phyloP scores from a whole-genome alignment of 2,329 filamentous ascomycete genomes.

The Albophoma yamanashiensis region DNA sequence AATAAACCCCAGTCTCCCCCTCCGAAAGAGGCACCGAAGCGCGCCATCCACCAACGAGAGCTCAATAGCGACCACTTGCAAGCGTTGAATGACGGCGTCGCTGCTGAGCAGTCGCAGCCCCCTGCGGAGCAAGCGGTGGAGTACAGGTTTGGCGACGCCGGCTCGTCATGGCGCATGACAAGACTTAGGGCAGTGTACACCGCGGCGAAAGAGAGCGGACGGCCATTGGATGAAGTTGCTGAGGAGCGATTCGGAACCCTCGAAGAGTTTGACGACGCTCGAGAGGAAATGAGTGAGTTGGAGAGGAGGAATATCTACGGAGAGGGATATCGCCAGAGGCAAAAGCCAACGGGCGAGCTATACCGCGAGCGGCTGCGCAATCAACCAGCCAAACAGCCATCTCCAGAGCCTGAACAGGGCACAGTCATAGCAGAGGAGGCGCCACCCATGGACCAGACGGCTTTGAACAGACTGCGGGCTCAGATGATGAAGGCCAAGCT shows the following conservation, averaged over 20 bases:
- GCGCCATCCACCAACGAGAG: slow-evolving; percentile 69
- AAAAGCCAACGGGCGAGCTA: slow-evolving; percentile 80
- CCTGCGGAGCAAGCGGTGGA: slow-evolving; percentile 47
- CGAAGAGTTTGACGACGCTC: slow-evolving; percentile 79
- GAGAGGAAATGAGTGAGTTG: slow-evolving; percentile 86
- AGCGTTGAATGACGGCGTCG: slow-evolving; percentile 41
- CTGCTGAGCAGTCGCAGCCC: neutral
- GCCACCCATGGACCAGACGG: slow-evolving; percentile 57
- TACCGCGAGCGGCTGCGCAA: slow-evolving; percentile 65
- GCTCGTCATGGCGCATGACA: slow-evolving; percentile 93
- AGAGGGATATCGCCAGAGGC: slow-evolving; percentile 70
- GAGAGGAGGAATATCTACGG: slow-evolving; percentile 78
- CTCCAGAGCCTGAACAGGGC: slow-evolving; percentile 36
- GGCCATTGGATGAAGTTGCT: slow-evolving; percentile 72
- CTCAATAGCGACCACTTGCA: slow-evolving; percentile 57
- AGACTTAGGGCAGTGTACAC: slow-evolving; percentile 81
- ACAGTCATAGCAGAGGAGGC: slow-evolving; percentile 43
- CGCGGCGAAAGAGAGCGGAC: slow-evolving; percentile 61
- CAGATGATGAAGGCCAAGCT: slow-evolving; percentile 95
- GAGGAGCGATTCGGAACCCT: slow-evolving; percentile 72
- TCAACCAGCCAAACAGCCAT: slow-evolving; percentile 28
- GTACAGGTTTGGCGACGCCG: slow-evolving; percentile 82
- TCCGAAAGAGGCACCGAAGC: slow-evolving; percentile 48
- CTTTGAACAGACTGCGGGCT: slow-evolving; percentile 81
- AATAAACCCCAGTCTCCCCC: slow-evolving; percentile 43